phyloP scores from a whole-genome alignment of 805 yeast species.

The Starmerella stellata region DNA sequence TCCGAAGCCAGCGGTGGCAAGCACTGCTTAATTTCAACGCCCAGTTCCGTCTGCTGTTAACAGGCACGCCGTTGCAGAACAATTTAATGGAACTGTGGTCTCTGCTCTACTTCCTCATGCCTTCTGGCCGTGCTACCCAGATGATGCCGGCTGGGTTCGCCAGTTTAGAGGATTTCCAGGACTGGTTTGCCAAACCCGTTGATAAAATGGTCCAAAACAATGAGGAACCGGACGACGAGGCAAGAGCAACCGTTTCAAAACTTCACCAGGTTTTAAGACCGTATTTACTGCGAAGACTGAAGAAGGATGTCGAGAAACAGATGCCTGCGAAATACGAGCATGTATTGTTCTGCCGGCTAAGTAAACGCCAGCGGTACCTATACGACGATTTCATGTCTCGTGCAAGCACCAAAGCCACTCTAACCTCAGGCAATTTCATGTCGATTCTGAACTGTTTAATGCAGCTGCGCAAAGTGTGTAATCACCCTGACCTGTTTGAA shows the following conservation, averaged over 20 bases:
- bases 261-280: slow-evolving; percentile 90
- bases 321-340: slow-evolving; percentile 98
- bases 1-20: slow-evolving; percentile 93
- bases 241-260: slow-evolving; percentile 67
- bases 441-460: slow-evolving; percentile 91
- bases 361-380: slow-evolving; percentile 76
- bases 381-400: slow-evolving; percentile 96
- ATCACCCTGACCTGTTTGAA: slow-evolving; percentile 90
- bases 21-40: slow-evolving; percentile 87
- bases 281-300: slow-evolving; percentile 71
- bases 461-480: slow-evolving; percentile 94
- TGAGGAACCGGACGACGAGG: slow-evolving; percentile 46
- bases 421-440: slow-evolving; percentile 84
- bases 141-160: slow-evolving; percentile 90
- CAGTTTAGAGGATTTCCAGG: slow-evolving; percentile 84
- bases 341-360: slow-evolving; percentile 73
- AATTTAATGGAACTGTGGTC: slow-evolving; percentile 95
- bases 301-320: slow-evolving; percentile 93
- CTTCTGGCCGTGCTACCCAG: slow-evolving; percentile 44
- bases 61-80: slow-evolving; percentile 96
- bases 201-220: slow-evolving; percentile 77
- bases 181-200: slow-evolving; percentile 97
- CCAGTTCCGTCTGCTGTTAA: slow-evolving; percentile 63
- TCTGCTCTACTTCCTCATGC: slow-evolving; percentile 84
- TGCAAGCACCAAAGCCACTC: slow-evolving; percentile 83